Base-by-base conservation (phyloP, 257 asterid species). In the Solanum paucissectum region DNA sequence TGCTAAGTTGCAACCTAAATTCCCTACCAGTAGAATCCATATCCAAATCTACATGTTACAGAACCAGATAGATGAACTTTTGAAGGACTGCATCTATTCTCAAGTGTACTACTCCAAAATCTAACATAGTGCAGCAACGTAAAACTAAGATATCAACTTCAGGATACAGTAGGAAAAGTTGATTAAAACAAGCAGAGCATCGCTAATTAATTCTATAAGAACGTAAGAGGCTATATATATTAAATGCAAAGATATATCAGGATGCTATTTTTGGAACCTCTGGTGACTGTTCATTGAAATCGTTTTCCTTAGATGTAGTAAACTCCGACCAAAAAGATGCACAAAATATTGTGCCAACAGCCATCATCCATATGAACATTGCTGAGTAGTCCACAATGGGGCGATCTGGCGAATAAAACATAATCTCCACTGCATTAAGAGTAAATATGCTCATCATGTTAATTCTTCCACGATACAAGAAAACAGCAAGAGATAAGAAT, bases 241-340 rank as follows among this genome's bases (percentile, higher is more conserved):
- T 29, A 82, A 82, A 82, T 3, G 7, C 18, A 32, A 82, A 82
- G 68, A 49, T 32, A 82, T 82, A 82, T 29, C 44, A 82, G 71
- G 69, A 81, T 81, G 85, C 85, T 79, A 32, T 29, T 49, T 82
- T 49, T 49, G 44, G 71, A 82, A 82, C 86, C 98, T 93, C 94
- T 44, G 94, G 94, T 46, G 95, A 92, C 84, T 93, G 89, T 86
- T 93, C 94, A 87, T 94, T 86, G 84, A 90, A 96, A 33, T 91
- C 93, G 89, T 85, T 92, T 89, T 91, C 88, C 91, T 93, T 94
- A 34, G 97, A 88, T 85, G 93, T 91, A 87, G 98, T 95, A 88
- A 95, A 87, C 79, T 94, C 95, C 3, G 99, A 89, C 99, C 99
- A 97, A 87, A 96, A 93, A 49, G 99, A 93, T 83, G 99, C 98